Base-by-base conservation (phyloP, 163 green algal species). In the Chloromonas sp. region DNA sequence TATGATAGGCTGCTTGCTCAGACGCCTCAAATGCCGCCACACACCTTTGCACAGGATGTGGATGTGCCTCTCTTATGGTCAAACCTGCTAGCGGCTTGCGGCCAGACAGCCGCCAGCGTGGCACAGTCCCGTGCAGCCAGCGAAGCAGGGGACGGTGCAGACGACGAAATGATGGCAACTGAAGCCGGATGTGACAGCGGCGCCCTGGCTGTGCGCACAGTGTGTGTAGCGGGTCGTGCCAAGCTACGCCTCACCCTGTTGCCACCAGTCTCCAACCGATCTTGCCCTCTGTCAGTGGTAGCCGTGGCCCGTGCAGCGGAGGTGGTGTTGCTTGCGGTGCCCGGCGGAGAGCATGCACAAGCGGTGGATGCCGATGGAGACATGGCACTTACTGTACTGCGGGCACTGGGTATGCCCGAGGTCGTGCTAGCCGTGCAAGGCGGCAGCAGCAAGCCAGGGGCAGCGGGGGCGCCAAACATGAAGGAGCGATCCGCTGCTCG, bases 401-500 rank as follows among this genome's bases (percentile, higher is more conserved):
- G 94, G 13, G 86, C 92, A 1, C 87, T 98, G 87, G 95, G 95
- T 70, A 79, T 96, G 85, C 95, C 95, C 0, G 78, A 82, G 3
- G 60, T 92, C 0, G 61, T 95, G n/a, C 88, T 88, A n/a, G 85
- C 93, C 3, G 92, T 95, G 70, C 86, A 92, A 62, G 80, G 60
- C 70, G 36, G 36, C 36, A 36, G 36, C 36, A 36, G 36, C 36
- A 36, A 36, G 36, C 36, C 36, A 36, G 80, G 78, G 66, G 2
- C 1, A 1, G n/a, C 71, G 8, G 81, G 81, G 15, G 85, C 74
- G 83, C 60, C 15, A 58, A 84, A 58, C 62, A 88, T 98, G 60
- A 98, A 98, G 87, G 88, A 92, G 60, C 90, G 94, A 1, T 89
- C 92, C 0, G 93, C 92, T 15, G 94, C 95, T 0, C 95, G 94